Conservation (phyloP, 129 eudicot species). For the Gnaphalium uliginosum region DNA sequence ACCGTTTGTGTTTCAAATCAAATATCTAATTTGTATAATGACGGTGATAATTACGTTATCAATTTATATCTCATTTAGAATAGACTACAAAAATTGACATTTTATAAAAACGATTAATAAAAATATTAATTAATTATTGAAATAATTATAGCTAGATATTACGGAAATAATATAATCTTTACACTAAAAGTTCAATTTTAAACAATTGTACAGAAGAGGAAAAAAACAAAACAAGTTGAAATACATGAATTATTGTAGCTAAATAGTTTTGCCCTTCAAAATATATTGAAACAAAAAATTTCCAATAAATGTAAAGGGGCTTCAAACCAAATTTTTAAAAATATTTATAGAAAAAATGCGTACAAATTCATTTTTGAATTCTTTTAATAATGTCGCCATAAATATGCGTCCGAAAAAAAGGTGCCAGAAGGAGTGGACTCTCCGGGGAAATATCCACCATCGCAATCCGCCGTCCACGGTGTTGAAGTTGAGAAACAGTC, state of each 20-base stretch:
- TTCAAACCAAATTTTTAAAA: background rate
- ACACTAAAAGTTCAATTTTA: background rate
- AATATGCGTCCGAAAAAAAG: constrained; percentile 41
- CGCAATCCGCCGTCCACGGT: constrained; percentile 36
- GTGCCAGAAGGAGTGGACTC: constrained; percentile 29
- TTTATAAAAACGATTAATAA: too few species aligned
- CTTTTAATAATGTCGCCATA: constrained; percentile 50
- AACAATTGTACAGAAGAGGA: background rate
- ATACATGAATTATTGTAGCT: background rate
- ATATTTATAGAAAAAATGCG: background rate
- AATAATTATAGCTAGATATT: too few species aligned
- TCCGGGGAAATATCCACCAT: constrained; percentile 35
- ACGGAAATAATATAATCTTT: background rate
- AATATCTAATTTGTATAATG: background rate
- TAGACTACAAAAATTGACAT: background rate
- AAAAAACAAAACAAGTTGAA: background rate
- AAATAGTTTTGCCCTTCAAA: constrained; percentile 5
- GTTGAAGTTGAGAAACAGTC: constrained; percentile 33
- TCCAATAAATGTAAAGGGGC: constrained; percentile 20
- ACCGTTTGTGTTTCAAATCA: background rate
- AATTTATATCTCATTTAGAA: background rate
- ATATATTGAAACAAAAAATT: constrained; percentile 16
- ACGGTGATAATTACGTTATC: background rate
- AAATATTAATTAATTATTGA: too few species aligned
- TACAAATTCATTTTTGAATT: constrained; percentile 5